A percentile compares a stretch with the other conserved stretches of the same genome.
Evolutionary conservation across 805 yeast species (phyloP).

Genomic region (Martiniozyma abietophila): DNA sequence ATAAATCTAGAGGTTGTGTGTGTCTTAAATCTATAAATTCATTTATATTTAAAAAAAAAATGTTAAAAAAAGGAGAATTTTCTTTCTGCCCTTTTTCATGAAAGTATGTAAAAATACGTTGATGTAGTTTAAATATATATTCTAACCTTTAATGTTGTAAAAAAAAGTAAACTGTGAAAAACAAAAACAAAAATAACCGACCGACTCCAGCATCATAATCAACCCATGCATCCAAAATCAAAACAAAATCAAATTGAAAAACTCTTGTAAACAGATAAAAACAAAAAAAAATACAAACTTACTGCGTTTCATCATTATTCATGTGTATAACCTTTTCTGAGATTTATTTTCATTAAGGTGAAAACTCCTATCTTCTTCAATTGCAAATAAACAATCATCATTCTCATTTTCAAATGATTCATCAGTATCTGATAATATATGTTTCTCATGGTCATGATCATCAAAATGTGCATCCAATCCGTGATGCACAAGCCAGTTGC

Average conservation of each 20-base stretch:
- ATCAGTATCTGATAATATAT: not conserved
- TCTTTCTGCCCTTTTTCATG: no score
- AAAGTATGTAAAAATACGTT: slow-evolving; percentile 1
- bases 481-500: slow-evolving; percentile 24
- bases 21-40: not conserved
- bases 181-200: no score
- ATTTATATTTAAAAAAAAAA: not conserved
- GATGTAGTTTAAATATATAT: not conserved
- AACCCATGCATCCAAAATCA: not conserved
- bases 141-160: not conserved
- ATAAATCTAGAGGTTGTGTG: no score
- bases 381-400: slow-evolving; percentile 13
- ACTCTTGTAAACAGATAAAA: not conserved
- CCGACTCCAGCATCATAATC: not conserved
- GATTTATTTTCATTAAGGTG: slow-evolving; percentile 3
- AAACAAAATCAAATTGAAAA: not conserved
- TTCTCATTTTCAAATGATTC: slow-evolving; percentile 5
- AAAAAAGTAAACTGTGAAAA: no score
- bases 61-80: no score
- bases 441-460: not conserved
- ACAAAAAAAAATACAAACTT: not conserved
- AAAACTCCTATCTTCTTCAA: slow-evolving; percentile 10
- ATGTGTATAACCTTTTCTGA: no score
- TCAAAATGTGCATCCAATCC: not conserved
- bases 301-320: no score